A percentile compares a stretch with the other conserved stretches of the same genome.
phyloP scores from a whole-genome alignment of 208 protist genomes.

The Wallacemonas sp. region DNA sequence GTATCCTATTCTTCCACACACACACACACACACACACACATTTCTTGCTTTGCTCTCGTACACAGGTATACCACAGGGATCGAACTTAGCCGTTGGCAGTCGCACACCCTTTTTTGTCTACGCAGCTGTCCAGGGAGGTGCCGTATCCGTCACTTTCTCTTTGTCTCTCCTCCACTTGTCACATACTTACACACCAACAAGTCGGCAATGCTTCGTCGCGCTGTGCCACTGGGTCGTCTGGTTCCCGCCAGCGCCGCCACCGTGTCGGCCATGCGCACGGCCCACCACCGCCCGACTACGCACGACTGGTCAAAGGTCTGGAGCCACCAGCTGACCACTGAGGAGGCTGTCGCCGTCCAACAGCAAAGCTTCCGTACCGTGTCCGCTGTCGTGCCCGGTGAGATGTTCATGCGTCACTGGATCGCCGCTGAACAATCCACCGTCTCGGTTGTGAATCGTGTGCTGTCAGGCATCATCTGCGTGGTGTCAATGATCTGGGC shows the following conservation, averaged over 20 bases:
- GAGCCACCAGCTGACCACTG: constrained; percentile 40
- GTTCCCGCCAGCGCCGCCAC: constrained; percentile 6
- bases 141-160: too few relatives aligned
- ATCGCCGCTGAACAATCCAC: constrained; percentile 88
- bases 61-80: too few relatives aligned
- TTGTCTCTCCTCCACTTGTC: too few relatives aligned
- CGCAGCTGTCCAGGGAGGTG: too few relatives aligned
- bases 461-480: constrained; percentile 78
- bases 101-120: too few relatives aligned
- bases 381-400: constrained; percentile 81
- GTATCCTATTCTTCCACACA: too few relatives aligned
- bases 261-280: constrained; percentile 34
- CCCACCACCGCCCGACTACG: constrained; percentile 63
- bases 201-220: constrained; percentile 54
- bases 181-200: background rate
- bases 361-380: constrained; percentile 72
- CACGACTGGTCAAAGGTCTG: constrained; percentile 81
- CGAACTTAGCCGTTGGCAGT: too few relatives aligned
- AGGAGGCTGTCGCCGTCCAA: constrained; percentile 41
- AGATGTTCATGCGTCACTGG: constrained; percentile 93
- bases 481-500: constrained; percentile 84
- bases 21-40: too few relatives aligned
- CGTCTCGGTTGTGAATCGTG: constrained; percentile 83
- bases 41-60: too few relatives aligned
- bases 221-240: constrained; percentile 24